phyloP scores from a whole-genome alignment of 495 filamentous ascomycete genomes.

The Astrocystis sublimbata region DNA sequence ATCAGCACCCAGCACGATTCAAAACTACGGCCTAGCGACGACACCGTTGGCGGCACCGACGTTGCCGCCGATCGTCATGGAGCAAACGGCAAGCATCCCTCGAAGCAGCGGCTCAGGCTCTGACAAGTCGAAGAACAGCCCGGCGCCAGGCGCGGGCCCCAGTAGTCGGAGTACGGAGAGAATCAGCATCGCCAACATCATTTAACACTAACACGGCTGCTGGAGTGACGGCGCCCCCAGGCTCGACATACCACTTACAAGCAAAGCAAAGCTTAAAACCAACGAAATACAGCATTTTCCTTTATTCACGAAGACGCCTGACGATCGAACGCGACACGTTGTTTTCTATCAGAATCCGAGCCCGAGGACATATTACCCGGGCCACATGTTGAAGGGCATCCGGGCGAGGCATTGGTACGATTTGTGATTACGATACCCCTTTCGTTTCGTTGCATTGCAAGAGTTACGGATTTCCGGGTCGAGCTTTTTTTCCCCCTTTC shows the following conservation, averaged over 20 bases:
- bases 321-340: constrained; percentile 15
- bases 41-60: constrained; percentile 20
- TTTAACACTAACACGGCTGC: constrained; percentile 41
- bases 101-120: constrained; percentile 32
- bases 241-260: background rate
- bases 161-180: constrained; percentile 53
- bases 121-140: constrained; percentile 38
- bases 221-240: too few species aligned
- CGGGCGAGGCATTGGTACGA: constrained; percentile 18
- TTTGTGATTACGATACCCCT: constrained; percentile 24
- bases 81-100: constrained; percentile 26
- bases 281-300: background rate
- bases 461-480: constrained; percentile 12
- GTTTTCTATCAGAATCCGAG: background rate
- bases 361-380: constrained; percentile 12
- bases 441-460: constrained; percentile 16
- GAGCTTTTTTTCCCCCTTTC: constrained; percentile 19
- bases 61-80: constrained; percentile 37
- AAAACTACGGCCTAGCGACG: constrained; percentile 20
- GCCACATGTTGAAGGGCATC: constrained; percentile 4
- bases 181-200: constrained; percentile 82
- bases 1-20: constrained; percentile 25
- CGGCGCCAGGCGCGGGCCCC: constrained; percentile 36
- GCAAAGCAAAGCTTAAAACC: background rate
- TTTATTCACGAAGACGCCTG: constrained; percentile 8